Evolutionary conservation across 208 protist species (phyloP).

Genomic region (Perkinsela sp.): DNA sequence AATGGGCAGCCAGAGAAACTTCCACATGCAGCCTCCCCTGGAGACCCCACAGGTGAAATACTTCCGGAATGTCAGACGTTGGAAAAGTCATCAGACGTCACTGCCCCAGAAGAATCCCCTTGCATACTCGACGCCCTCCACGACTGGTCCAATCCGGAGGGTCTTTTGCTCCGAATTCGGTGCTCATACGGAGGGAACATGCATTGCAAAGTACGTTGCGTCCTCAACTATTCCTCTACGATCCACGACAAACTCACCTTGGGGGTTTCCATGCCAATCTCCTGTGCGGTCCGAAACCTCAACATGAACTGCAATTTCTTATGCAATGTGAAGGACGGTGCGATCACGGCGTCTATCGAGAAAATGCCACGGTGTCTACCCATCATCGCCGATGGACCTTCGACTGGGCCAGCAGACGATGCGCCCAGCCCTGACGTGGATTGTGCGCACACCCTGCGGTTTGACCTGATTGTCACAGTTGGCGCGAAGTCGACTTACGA

Average conservation of each 20-base stretch:
- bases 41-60: not conserved
- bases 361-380: no score
- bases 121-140: no score
- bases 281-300: not conserved
- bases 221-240: not conserved
- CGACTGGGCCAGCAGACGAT: not conserved
- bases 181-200: not conserved
- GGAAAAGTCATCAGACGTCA: no score
- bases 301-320: not conserved
- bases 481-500: not conserved
- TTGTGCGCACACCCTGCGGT: not conserved
- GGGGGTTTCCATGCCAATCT: not conserved
- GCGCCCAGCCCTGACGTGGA: not conserved
- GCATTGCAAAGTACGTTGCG: not conserved
- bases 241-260: not conserved
- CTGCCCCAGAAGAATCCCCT: no score
- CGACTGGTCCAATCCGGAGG: not conserved
- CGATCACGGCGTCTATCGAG: not conserved
- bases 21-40: not conserved
- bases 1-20: not conserved
- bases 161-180: not conserved
- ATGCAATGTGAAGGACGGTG: not conserved
- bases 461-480: not conserved
- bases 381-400: no score
- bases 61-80: no score